Conservation (phyloP, 305 asterid species). For the Fraxinus floribunda region DNA sequence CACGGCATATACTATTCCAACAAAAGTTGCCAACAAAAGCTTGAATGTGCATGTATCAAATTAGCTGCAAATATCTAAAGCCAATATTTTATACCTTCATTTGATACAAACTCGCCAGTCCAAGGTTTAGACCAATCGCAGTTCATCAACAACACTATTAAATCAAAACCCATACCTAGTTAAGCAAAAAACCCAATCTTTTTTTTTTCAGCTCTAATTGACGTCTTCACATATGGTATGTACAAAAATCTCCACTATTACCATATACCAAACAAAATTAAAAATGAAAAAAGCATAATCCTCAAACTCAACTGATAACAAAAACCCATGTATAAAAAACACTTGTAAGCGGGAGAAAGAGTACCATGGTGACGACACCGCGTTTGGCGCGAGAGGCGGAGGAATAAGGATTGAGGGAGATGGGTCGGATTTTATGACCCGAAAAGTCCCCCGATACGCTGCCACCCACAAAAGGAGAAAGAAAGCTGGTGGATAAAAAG, state of each 20-base stretch:
- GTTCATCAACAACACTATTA: neutral
- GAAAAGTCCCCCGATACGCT: constrained; percentile 52
- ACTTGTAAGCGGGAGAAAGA: neutral
- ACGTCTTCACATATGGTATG: neutral
- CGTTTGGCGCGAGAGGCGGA: constrained; percentile 48
- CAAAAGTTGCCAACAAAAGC: neutral
- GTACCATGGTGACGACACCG: constrained; percentile 75
- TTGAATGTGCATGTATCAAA: neutral
- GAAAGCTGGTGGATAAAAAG: constrained; percentile 46
- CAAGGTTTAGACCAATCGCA: no score
- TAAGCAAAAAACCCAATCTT: neutral
- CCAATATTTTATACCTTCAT: neutral
- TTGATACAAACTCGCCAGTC: no score
- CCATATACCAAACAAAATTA: constrained; percentile 1
- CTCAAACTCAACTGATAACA: neutral
- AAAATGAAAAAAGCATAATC: neutral
- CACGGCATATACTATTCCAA: neutral
- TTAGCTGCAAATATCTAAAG: neutral
- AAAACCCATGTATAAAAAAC: neutral
- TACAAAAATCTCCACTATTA: neutral
- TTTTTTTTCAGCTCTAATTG: neutral
- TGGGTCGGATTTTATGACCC: constrained; percentile 62
- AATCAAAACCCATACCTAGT: neutral
- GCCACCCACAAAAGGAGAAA: constrained; percentile 56
- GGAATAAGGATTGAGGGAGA: constrained; percentile 48